Evolutionary conservation across 2,329 filamentous ascomycete genomes (phyloP), one percentile per base, ranked within the genome.

Genomic region (Westerdykella aurantiaca): DNA sequence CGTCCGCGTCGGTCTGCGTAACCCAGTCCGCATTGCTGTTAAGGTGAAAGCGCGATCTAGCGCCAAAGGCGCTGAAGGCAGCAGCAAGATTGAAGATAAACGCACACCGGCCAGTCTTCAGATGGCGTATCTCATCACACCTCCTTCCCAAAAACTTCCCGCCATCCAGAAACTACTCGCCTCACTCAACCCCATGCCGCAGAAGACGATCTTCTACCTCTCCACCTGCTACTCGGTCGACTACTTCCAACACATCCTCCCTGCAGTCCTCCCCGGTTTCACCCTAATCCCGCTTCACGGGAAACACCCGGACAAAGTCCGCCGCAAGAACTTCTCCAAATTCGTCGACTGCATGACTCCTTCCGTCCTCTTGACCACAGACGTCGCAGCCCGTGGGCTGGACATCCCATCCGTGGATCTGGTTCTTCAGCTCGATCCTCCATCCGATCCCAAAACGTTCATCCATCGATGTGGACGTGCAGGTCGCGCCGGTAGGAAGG

Each of bases 171-270:
- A 82, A 23, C 74, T 97, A 0, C 74, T 97, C 2, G 73, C 79
- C 16, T 75, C 78, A 12, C 68, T 95, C 17, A 75, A 85, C n/a
- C 79, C 86, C 0, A 77, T 75, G 4, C 91, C 91, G 0, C 83
- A 90, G 51, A 89, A 90, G 60, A 85, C 82, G 25, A 96, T 98
- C 42, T 76, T 96, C 42, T 98, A 96, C 63, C 76, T 97, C 17
- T 94, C 90, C 0, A 96, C 91, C 2, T 96, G 93, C 64, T 90
- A 89, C 25, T 86, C 87, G 0, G 93, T 98, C 47, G 91, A 97
- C 66, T 97, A 97, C 69, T 94, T 95, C 64, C 82, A 90, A 47
- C 79, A 88, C 53, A 73, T 95, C 5, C 74, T 98, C 1, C 86
- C 87, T 0, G 69, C 76, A 2, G 70, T 96, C 5, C 71, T 98